Percentiles rank a stretch among this genome's conserved stretches.
Evolutionary conservation across 1,284 basidiomycete species (phyloP).

Genomic region (Pseudozyma tsukubaensis): DNA sequence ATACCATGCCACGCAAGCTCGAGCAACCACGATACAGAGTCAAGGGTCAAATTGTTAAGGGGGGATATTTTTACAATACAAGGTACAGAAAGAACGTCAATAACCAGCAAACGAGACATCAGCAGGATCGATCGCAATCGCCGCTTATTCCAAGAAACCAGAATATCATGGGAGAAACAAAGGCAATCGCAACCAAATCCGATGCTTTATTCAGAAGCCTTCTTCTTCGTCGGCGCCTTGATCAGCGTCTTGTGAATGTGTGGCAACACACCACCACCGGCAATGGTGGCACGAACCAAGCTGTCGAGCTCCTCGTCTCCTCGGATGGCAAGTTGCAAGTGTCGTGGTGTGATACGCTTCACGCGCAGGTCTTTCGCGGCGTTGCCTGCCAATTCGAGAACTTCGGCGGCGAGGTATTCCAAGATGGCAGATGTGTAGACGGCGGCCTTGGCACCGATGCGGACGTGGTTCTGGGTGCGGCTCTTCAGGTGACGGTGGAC

Average conservation of each 20-base stretch:
- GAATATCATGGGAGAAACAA: not conserved
- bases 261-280: conserved; percentile 89
- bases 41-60: conserved; percentile 12
- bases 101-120: conserved; percentile 19
- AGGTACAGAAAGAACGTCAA: conserved; percentile 33
- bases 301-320: conserved; percentile 88
- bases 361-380: conserved; percentile 95
- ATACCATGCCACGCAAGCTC: not conserved
- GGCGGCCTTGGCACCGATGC: conserved; percentile 90
- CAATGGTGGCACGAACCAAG: conserved; percentile 73
- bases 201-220: conserved; percentile 36
- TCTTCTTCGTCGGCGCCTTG: conserved; percentile 58
- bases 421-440: conserved; percentile 91
- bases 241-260: conserved; percentile 86
- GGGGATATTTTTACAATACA: conserved; percentile 45
- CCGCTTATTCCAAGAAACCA: not conserved
- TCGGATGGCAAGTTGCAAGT: conserved; percentile 91
- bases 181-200: not conserved
- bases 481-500: conserved; percentile 94
- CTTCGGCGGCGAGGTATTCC: conserved; percentile 90
- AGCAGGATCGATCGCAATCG: conserved; percentile 11
- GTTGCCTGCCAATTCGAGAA: conserved; percentile 93
- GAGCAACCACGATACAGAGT: not conserved
- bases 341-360: conserved; percentile 95
- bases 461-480: conserved; percentile 90